Evolutionary conservation across 2,329 filamentous ascomycete species (phyloP).

Genomic region (Phyllosticta capitalensis): DNA sequence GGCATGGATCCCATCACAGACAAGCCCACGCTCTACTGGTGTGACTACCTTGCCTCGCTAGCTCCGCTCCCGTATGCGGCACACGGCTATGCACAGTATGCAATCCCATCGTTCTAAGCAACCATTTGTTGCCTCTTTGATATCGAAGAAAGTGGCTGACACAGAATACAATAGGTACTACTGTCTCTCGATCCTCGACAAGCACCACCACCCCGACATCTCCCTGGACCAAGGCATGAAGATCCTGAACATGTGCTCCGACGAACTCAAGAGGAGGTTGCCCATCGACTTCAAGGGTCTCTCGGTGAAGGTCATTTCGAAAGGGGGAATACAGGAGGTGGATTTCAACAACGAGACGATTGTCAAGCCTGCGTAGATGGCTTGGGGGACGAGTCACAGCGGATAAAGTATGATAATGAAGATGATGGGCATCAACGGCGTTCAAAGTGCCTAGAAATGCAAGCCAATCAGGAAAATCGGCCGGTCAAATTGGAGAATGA

Average conservation of each 20-base stretch:
- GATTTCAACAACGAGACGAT: constrained; percentile 75
- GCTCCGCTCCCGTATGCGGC: constrained; percentile 89
- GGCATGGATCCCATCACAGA: constrained; percentile 87
- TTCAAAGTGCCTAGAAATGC: neutral
- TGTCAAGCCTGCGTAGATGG: constrained; percentile 36
- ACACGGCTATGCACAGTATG: constrained; percentile 94
- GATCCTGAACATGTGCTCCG: constrained; percentile 86
- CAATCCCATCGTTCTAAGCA: constrained; percentile 10
- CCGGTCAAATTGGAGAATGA: neutral
- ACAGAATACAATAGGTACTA: constrained; percentile 64
- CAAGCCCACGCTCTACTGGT: constrained; percentile 90
- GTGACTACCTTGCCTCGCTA: constrained; percentile 88
- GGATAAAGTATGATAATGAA: neutral
- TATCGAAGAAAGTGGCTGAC: neutral
- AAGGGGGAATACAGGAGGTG: constrained; percentile 80
- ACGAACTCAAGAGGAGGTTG: constrained; percentile 92
- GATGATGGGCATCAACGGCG: neutral
- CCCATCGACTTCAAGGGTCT: constrained; percentile 99
- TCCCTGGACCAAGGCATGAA: constrained; percentile 81
- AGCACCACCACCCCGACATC: constrained; percentile 96
- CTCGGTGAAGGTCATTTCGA: constrained; percentile 85
- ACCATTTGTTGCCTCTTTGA: no score
- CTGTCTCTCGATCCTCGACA: constrained; percentile 93
- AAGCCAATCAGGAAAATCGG: neutral
- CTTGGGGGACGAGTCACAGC: neutral